A percentile compares a stretch with the other conserved stretches of the same genome.
phyloP scores from a whole-genome alignment of 148 eudicot species.

The Dianthus caryophyllus region DNA sequence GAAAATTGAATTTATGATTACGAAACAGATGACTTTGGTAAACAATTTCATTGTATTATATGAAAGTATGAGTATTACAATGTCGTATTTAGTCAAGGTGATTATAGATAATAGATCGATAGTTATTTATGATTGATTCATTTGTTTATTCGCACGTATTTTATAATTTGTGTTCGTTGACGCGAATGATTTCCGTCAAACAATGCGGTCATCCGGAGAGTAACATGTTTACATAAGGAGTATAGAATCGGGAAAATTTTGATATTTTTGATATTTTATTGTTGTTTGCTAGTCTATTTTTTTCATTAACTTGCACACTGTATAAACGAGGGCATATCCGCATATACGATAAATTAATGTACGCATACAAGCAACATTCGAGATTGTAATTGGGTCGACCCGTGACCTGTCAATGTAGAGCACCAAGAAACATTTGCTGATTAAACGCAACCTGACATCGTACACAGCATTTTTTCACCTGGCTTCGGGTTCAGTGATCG shows the following conservation, averaged over 20 bases:
- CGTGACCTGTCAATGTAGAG: no score
- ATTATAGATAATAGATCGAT: neutral
- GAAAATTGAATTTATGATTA: neutral
- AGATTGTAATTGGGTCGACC: no score
- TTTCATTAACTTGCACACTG: no score
- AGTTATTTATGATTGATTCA: neutral
- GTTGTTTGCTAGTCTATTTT: no score
- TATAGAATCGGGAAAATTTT: no score
- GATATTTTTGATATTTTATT: no score
- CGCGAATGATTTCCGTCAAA: neutral
- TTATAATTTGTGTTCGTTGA: neutral
- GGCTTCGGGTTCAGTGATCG: slow-evolving; percentile 20
- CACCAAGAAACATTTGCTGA: no score
- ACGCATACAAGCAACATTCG: no score
- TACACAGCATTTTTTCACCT: neutral
- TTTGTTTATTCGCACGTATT: neutral
- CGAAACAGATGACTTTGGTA: neutral
- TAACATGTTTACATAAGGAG: neutral
- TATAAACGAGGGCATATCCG: no score
- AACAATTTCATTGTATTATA: neutral
- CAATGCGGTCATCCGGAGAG: neutral
- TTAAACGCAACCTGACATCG: no score
- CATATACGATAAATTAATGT: no score
- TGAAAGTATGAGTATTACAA: no score
- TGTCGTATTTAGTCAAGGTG: neutral